Evolutionary conservation across 306 rosid species (phyloP).

Genomic region (Gillenia trifoliata): DNA sequence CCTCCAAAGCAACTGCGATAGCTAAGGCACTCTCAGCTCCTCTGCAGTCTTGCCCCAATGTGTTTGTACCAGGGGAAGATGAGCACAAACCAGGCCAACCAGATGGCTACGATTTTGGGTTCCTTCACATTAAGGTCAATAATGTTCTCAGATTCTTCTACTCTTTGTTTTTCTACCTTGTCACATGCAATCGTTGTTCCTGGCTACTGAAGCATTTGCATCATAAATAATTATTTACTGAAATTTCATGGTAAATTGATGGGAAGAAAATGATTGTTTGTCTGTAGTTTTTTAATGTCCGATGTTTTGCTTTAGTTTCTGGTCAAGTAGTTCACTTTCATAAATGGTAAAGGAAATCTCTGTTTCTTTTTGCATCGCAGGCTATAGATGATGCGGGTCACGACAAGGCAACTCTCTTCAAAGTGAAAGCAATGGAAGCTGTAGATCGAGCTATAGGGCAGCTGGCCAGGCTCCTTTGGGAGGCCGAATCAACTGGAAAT

Average conservation of each 20-base stretch:
- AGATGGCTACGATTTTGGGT: slow-evolving; percentile 97
- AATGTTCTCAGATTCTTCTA: neutral
- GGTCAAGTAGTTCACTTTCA: neutral
- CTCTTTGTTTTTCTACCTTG: slow-evolving; percentile 12
- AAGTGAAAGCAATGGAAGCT: slow-evolving; percentile 81
- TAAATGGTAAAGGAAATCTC: slow-evolving; percentile 1
- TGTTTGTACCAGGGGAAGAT: slow-evolving; percentile 89
- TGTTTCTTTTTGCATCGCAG: slow-evolving; percentile 40
- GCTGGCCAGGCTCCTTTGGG: slow-evolving; percentile 85
- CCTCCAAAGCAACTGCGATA: slow-evolving; percentile 82
- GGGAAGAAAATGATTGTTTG: neutral
- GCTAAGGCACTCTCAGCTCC: slow-evolving; percentile 90
- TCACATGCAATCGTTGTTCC: slow-evolving; percentile 9
- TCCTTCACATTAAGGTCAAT: slow-evolving; percentile 88
- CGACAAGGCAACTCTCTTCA: slow-evolving; percentile 78
- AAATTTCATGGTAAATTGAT: neutral
- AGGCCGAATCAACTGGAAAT: slow-evolving; percentile 57
- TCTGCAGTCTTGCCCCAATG: slow-evolving; percentile 53
- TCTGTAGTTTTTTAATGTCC: neutral
- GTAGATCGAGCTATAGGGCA: slow-evolving; percentile 84
- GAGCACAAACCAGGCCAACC: slow-evolving; percentile 67
- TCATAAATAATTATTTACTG: neutral
- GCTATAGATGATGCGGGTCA: slow-evolving; percentile 98
- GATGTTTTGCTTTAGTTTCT: neutral
- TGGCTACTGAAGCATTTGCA: neutral